These are phyloP conservation scores for Entonaema liquescens DNA, from an alignment of 495 filamentous ascomycete genomes.

Conservation along the genomic window DNA sequence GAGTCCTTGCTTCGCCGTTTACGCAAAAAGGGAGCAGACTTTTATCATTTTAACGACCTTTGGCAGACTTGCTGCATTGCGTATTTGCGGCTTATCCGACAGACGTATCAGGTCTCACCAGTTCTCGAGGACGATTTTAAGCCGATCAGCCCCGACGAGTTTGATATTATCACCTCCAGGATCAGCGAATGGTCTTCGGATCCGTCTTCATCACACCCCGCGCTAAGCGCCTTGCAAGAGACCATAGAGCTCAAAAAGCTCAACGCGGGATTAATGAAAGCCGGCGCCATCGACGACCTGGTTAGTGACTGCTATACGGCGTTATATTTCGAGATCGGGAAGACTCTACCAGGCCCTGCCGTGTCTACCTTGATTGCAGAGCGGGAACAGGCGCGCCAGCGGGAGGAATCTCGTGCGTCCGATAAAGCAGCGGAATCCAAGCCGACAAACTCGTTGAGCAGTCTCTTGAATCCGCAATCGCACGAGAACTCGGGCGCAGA, in stretches of 20 bases:
- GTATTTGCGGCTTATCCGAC: conserved; percentile 80
- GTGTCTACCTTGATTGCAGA: conserved; percentile 43
- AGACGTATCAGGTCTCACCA: conserved; percentile 68
- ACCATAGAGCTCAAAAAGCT: conserved; percentile 89
- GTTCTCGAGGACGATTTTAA: conserved; percentile 83
- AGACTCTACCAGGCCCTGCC: conserved; percentile 47
- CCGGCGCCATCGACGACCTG: conserved; percentile 85
- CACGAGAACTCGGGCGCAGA: conserved; percentile 45
- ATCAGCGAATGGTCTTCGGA: conserved; percentile 62
- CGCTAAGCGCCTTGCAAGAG: conserved; percentile 81
- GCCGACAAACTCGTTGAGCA: conserved; percentile 38
- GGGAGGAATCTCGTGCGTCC: conserved; percentile 35
- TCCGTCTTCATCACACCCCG: conserved; percentile 52
- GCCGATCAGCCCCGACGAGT: conserved; percentile 80
- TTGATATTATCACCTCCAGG: conserved; percentile 64
- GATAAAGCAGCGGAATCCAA: conserved; percentile 35
- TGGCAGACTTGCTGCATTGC: conserved; percentile 82
- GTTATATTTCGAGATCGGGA: conserved; percentile 69
- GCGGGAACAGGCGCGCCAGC: conserved; percentile 40
- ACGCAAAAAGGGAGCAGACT: conserved; percentile 82
- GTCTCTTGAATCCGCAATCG: conserved; percentile 44
- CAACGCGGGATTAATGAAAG: conserved; percentile 85
- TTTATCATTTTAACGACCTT: conserved; percentile 81
- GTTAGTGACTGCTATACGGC: conserved; percentile 85
- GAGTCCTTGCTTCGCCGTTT: conserved; percentile 84